Evolutionary conservation across 2,329 filamentous ascomycete species (phyloP).

Genomic region (Ophiostoma tasmaniense): DNA sequence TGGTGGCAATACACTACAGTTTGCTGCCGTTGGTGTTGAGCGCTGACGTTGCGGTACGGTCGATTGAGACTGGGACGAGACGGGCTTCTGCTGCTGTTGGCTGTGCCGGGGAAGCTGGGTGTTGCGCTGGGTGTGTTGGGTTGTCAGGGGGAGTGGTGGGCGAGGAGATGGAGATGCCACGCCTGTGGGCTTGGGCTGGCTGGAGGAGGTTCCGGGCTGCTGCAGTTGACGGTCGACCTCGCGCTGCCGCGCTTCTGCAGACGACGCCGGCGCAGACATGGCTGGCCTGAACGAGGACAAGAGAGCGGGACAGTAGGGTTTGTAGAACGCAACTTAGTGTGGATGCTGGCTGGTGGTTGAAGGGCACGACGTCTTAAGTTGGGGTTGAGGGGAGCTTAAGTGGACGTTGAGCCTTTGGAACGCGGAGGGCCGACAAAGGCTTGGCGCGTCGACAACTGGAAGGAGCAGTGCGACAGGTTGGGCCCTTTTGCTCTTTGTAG

Average conservation of each 20-base stretch:
- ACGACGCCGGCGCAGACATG: constrained; percentile 9
- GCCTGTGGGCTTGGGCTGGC: neutral
- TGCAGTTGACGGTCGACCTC: neutral
- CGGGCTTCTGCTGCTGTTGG: neutral
- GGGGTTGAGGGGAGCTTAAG: neutral
- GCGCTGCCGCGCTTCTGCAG: neutral
- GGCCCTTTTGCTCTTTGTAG: neutral
- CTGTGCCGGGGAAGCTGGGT: neutral
- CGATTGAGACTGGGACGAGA: neutral
- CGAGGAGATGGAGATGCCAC: neutral
- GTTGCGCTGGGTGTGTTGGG: neutral
- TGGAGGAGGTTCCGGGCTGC: neutral
- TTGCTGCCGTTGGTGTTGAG: neutral
- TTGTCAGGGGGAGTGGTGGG: neutral
- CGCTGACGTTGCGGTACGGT: neutral
- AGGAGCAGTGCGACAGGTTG: constrained; percentile 21
- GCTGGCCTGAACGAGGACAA: neutral
- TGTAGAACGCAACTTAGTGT: neutral
- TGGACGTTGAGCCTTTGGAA: neutral
- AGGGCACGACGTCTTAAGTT: neutral
- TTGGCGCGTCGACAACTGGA: neutral
- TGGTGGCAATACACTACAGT: neutral
- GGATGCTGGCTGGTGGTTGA: neutral
- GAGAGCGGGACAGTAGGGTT: neutral
- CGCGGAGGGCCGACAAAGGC: neutral